These are phyloP conservation scores for Dryas integrifolia DNA, from an alignment of 331 rosid species.

Conservation along the genomic window DNA sequence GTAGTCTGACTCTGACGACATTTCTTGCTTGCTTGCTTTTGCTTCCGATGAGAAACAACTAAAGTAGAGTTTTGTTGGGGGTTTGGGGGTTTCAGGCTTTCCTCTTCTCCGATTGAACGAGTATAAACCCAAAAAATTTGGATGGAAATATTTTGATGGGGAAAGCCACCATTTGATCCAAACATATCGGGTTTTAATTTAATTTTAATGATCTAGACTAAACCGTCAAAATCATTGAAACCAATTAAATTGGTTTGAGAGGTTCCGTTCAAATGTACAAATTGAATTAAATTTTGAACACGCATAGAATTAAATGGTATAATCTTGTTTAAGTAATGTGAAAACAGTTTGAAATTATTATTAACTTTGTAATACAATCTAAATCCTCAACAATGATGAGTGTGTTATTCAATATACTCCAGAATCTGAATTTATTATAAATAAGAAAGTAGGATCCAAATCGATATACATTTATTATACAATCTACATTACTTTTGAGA, in stretches of 20 bases:
- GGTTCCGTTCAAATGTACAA: neutral
- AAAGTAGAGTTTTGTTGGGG: no score
- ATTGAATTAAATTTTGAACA: neutral
- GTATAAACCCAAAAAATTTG: no score
- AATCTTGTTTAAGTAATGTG: neutral
- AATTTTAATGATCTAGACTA: neutral
- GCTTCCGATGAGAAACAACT: no score
- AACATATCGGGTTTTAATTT: neutral
- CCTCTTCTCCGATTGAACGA: no score
- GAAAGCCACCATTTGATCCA: neutral
- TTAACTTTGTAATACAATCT: neutral
- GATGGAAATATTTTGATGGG: neutral
- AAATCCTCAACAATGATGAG: neutral
- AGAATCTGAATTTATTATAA: neutral
- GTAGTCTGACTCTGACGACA: no score
- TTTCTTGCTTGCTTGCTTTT: no score
- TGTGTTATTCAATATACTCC: neutral
- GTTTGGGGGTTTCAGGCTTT: no score
- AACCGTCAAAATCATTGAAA: neutral
- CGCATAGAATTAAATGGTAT: neutral
- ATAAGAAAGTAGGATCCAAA: neutral
- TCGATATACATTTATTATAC: constrained; percentile 12
- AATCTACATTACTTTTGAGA: neutral
- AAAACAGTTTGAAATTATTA: neutral
- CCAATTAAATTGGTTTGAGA: neutral